Evolutionary conservation across 2,329 filamentous ascomycete species (phyloP), one percentile per base, ranked within the genome.

Genomic region (Fusarium sororula): DNA sequence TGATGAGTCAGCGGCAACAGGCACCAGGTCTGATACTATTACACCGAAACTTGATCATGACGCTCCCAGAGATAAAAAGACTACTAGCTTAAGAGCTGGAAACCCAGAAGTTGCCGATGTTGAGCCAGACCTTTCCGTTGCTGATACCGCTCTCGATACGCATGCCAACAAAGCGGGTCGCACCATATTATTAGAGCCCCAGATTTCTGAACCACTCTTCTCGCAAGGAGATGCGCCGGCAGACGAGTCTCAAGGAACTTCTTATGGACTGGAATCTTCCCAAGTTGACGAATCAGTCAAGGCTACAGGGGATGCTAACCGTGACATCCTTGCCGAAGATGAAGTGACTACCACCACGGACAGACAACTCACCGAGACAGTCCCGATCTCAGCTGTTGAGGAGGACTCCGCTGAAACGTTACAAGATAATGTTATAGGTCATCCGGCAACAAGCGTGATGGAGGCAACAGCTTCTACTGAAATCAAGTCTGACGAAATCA

Each of bases 141-240:
- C 22, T 6, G 58, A 56, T 26, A 28, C n/a, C 20, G 53, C 63
- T 7, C 51, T 30, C 30, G 63, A 60, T 28, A 56, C 26, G 22
- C 32, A 59, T 17, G 59, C n/a, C 24, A 74, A 68, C 18, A 53
- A 39, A 26, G 28, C 56, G 13, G 44, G 28, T 15, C 58, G 47
- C 10, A 51, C 53, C 26, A 58, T 66, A 37, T 66, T 80, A 7
- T 67, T 80, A 7, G 69, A 79, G 39, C 70, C 76, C 15, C 65
- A 76, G 17, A 38, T 78, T 22, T 82, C 81, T 18, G 80, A 82
- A 64, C 78, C 78, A 15, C 68, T 82, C 15, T 82, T 82, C 48
- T 78, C 79, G 10, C 81, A 83, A 58, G 77, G 68, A n/a, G 77
- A 80, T 30, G 54, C 47, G 22, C 73, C 76, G 22, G 22, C 75